Conservation (phyloP, 2,329 filamentous ascomycete species). For the Rutstroemia sp. region DNA sequence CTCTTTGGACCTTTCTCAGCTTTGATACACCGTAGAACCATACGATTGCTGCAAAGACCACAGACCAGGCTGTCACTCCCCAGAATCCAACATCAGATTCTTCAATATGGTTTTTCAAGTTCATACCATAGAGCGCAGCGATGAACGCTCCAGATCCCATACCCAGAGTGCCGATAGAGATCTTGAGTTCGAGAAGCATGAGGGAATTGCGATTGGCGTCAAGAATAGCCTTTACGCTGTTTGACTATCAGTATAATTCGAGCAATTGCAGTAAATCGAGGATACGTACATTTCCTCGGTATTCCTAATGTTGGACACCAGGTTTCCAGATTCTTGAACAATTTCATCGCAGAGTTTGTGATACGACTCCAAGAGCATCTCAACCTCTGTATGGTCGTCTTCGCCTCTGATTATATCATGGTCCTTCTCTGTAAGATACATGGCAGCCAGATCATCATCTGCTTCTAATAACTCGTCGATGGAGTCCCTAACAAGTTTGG, state of each 20-base stretch:
- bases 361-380: slow-evolving; percentile 94
- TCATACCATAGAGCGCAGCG: slow-evolving; percentile 99
- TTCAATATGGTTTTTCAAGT: slow-evolving; percentile 97
- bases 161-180: slow-evolving; percentile 91
- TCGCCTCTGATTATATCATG: slow-evolving; percentile 65
- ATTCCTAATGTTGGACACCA: slow-evolving; percentile 92
- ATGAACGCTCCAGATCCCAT: slow-evolving; percentile 91
- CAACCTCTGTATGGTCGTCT: slow-evolving; percentile 90
- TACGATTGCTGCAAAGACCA: slow-evolving; percentile 66
- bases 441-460: slow-evolving; percentile 86
- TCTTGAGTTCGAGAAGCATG: slow-evolving; percentile 95
- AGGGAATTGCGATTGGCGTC: slow-evolving; percentile 97
- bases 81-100: slow-evolving; percentile 83
- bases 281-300: slow-evolving; percentile 87
- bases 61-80: slow-evolving; percentile 63
- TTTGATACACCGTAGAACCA: slow-evolving; percentile 79
- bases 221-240: slow-evolving; percentile 86
- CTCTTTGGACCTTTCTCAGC: slow-evolving; percentile 76
- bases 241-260: neutral
- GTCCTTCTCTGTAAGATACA: slow-evolving; percentile 91
- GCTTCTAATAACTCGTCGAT: slow-evolving; percentile 94
- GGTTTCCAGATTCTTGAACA: slow-evolving; percentile 85
- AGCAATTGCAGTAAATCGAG: neutral
- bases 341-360: slow-evolving; percentile 98
- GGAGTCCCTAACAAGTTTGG: slow-evolving; percentile 84